Evolutionary conservation across 768 basidiomycete genomes (phyloP).

Genomic region (Russula compacta): DNA sequence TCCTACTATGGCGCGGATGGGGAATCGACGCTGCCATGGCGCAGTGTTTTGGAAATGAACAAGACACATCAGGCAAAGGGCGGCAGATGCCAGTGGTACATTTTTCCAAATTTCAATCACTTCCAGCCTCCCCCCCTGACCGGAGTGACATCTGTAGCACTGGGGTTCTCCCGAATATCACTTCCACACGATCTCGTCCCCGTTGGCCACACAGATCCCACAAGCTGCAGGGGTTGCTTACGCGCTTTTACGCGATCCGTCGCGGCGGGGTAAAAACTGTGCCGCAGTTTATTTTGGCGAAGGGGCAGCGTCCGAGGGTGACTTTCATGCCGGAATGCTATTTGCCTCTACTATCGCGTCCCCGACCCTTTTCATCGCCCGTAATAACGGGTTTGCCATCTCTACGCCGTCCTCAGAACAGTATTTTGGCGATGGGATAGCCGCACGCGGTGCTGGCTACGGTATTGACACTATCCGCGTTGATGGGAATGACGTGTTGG

Average conservation of each 20-base stretch:
- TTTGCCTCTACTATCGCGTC: conserved; percentile 69
- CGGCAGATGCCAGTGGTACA: conserved; percentile 89
- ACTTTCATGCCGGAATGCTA: conserved; percentile 88
- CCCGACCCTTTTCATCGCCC: conserved; percentile 64
- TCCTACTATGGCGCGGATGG: conserved; percentile 83
- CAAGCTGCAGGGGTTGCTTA: conserved; percentile 92
- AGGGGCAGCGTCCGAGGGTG: conserved; percentile 90
- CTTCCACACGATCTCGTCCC: conserved; percentile 91
- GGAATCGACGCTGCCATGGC: conserved; percentile 74
- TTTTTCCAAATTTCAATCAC: background rate
- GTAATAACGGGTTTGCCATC: conserved; percentile 91
- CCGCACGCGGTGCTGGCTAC: conserved; percentile 84
- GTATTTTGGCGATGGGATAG: conserved; percentile 89
- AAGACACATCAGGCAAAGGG: conserved; percentile 75
- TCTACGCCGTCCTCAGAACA: conserved; percentile 87
- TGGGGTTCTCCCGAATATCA: conserved; percentile 78
- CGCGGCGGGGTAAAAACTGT: conserved; percentile 57
- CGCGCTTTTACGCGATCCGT: conserved; percentile 72
- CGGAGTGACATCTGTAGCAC: conserved; percentile 39
- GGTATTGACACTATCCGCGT: conserved; percentile 88
- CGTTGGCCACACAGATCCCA: conserved; percentile 89
- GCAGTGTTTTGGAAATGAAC: conserved; percentile 82
- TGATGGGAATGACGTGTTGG: conserved; percentile 88
- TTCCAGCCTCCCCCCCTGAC: background rate
- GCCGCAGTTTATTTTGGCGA: conserved; percentile 91